These are phyloP conservation scores for Fusarium chaquense DNA, from an alignment of 2,329 filamentous ascomycete genomes.

Conservation along the genomic window DNA sequence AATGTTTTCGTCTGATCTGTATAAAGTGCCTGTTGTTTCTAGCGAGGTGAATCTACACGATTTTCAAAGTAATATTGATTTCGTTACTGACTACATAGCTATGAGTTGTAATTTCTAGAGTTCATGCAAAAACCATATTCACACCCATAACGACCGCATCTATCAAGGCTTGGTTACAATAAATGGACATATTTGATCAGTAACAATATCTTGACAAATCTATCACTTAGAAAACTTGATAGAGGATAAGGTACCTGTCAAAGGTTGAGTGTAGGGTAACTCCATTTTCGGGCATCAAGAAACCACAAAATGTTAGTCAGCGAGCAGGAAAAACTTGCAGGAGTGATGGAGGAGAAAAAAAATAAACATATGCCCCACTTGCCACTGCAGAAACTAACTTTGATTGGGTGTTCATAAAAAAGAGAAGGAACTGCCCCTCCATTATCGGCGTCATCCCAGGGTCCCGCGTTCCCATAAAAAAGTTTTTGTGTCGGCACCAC, in stretches of 20 bases:
- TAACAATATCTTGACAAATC: no score
- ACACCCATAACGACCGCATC: no score
- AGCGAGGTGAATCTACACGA: no score
- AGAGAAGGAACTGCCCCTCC: conserved; percentile 33
- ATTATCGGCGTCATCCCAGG: conserved; percentile 34
- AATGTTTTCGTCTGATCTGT: no score
- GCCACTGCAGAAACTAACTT: not conserved
- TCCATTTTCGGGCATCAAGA: not conserved
- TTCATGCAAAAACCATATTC: no score
- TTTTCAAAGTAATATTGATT: no score
- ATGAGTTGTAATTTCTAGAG: no score
- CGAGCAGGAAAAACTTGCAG: conserved; percentile 4
- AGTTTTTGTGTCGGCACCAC: conserved; percentile 53
- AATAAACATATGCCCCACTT: conserved; percentile 5
- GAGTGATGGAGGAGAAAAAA: not conserved
- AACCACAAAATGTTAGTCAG: conserved; percentile 24
- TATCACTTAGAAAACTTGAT: not conserved
- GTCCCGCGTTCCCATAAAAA: conserved; percentile 54
- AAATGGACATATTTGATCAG: no score
- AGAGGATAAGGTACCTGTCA: not conserved
- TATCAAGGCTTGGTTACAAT: no score
- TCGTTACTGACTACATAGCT: no score
- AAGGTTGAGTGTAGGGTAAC: not conserved
- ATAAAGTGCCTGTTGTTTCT: no score
- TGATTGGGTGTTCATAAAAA: not conserved